Conservation (phyloP, 768 basidiomycete species). For the Rhizopogon salebrosus region DNA sequence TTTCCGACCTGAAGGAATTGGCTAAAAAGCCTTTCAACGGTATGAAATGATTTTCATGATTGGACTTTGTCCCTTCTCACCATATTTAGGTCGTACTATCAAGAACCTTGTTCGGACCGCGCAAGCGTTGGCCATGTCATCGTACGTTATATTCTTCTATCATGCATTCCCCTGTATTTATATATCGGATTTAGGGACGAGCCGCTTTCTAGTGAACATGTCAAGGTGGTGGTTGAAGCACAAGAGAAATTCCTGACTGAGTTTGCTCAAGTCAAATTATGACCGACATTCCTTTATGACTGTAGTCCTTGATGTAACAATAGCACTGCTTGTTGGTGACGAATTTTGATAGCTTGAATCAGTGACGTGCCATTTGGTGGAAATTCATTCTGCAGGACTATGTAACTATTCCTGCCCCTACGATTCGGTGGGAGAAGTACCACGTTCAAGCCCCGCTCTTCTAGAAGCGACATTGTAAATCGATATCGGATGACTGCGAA, state of each 20-base stretch:
- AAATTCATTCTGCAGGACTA: too few species aligned
- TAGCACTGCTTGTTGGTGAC: neutral
- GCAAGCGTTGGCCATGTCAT: slow-evolving; percentile 22
- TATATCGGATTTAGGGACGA: slow-evolving; percentile 4
- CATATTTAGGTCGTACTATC: slow-evolving; percentile 18
- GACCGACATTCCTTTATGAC: neutral
- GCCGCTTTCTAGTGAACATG: slow-evolving; percentile 13
- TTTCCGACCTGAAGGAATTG: slow-evolving; percentile 16
- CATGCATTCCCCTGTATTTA: neutral
- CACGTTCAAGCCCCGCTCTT: too few species aligned
- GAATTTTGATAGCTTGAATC: neutral
- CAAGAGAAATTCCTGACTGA: slow-evolving; percentile 23
- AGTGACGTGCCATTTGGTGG: too few species aligned
- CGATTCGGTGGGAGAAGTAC: too few species aligned
- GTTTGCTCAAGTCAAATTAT: slow-evolving; percentile 7
- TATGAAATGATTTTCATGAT: neutral
- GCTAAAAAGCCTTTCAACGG: slow-evolving; percentile 24
- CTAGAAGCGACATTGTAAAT: too few species aligned
- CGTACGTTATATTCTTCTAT: slow-evolving; percentile 7
- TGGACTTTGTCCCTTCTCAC: neutral
- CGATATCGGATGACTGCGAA: too few species aligned
- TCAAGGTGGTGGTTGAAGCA: slow-evolving; percentile 18
- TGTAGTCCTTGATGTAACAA: neutral
- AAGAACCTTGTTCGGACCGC: slow-evolving; percentile 30
- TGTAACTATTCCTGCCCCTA: too few species aligned